Base-by-base conservation (phyloP, 352 stramenopile genomes). In the Thalassiosira sp. region DNA sequence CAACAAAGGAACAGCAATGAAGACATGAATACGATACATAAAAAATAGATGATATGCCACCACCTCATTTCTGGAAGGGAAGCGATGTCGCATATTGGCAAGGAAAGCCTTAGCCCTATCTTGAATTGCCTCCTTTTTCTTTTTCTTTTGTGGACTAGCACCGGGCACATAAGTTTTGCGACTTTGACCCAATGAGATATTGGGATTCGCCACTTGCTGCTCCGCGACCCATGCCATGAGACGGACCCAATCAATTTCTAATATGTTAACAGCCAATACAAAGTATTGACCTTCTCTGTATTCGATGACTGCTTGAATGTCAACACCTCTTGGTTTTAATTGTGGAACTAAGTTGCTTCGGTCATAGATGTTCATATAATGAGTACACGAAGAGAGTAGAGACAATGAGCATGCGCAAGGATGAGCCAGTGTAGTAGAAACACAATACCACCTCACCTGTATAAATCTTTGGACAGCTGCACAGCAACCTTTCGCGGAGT, bases 381-480 rank as follows among this genome's bases (percentile, higher is more conserved):
- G 16, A 22, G 42, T 15, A n/a, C 5, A n/a, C 5, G 5, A 22
- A 35, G 49, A n/a, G 5, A 22, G 53, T 37, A n/a, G 51, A n/a
- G 5, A 6, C 5, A 5, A 22, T 16, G 5, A 22, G 13, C 5
- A 51, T 24, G 16, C n/a, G n/a, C 13, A 51, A 16, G 42, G 3
- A 16, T 22, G 16, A 51, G 42, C 5, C 6, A 15, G 3, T 22
- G 42, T 22, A 51, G 16, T 51, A 5, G n/a, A 22, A 5, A 15
- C 13, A 51, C 42, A 59, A 54, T 27, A 60, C 13, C 27, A 45
- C 49, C 81, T 57, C 64, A 87, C 77, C 85, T 63, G 66, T 89
- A 89, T 22, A 91, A 51, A 80, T 92, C 84, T 81, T 92, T 90
- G 1, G 79, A 90, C 22, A 92, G 56, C 67, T 91, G 84, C 33